Conservation (phyloP, 352 stramenopile genomes). For the Globisporangium spiculum region DNA sequence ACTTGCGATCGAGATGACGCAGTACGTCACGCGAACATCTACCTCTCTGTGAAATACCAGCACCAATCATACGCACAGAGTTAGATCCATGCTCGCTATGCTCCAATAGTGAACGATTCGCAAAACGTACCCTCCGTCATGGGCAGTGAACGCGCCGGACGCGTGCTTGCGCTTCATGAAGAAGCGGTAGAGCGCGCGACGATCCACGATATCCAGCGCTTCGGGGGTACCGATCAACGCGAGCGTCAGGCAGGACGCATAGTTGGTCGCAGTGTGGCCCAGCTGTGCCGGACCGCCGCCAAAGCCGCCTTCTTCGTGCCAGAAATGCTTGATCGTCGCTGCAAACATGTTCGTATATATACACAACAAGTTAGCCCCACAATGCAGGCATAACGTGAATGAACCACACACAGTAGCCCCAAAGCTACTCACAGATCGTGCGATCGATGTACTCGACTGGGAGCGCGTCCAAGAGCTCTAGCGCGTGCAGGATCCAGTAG, state of each 20-base stretch:
- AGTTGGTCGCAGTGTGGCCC: conserved; percentile 90
- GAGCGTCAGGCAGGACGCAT: conserved; percentile 93
- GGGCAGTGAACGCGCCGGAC: conserved; percentile 94
- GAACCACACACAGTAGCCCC: not conserved
- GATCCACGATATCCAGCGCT: conserved; percentile 76
- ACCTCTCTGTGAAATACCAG: conserved; percentile 70
- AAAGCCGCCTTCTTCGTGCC: conserved; percentile 88
- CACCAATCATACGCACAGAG: not conserved
- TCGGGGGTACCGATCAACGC: conserved; percentile 88
- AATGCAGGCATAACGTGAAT: not conserved
- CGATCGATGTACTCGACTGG: conserved; percentile 33
- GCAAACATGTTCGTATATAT: not conserved
- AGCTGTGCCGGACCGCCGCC: conserved; percentile 91
- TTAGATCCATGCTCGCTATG: not conserved
- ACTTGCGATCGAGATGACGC: conserved; percentile 91
- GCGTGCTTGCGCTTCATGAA: conserved; percentile 86
- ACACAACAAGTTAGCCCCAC: not conserved
- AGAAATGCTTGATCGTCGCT: conserved; percentile 64
- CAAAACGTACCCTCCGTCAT: conserved; percentile 88
- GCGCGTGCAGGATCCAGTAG: conserved; percentile 96
- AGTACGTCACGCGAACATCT: conserved; percentile 97
- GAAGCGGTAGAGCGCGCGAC: conserved; percentile 82
- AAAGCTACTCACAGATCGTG: conserved; percentile 33
- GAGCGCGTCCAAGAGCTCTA: conserved; percentile 92
- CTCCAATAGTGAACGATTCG: not conserved